Evolutionary conservation across 1,284 basidiomycete species (phyloP).

Genomic region (Rhizoctonia solani): DNA sequence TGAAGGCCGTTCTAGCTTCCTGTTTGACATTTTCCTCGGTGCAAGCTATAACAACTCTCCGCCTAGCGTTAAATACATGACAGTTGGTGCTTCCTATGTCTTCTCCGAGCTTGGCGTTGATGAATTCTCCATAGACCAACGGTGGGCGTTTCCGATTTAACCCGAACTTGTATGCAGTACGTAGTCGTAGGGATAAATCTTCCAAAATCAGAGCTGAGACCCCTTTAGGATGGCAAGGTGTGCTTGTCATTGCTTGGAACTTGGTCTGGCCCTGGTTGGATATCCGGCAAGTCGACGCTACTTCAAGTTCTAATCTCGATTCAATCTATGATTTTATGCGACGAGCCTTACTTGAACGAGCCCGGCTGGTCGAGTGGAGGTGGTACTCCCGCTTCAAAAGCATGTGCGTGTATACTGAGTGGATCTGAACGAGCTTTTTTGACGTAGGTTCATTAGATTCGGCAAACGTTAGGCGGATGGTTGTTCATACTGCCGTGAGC

Average conservation of each 20-base stretch:
- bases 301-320: constrained; percentile 90
- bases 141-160: constrained; percentile 89
- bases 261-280: constrained; percentile 89
- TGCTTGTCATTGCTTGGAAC: constrained; percentile 89
- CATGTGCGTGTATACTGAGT: constrained; percentile 56
- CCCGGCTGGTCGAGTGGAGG: constrained; percentile 78
- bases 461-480: constrained; percentile 87
- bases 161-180: constrained; percentile 85
- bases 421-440: background rate
- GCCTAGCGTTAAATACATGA: constrained; percentile 87
- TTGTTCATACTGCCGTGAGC: constrained; percentile 78
- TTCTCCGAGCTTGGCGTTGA: background rate
- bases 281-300: constrained; percentile 80
- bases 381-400: constrained; percentile 71
- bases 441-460: constrained; percentile 59
- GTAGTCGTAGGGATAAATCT: constrained; percentile 40
- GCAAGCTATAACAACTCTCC: constrained; percentile 78
- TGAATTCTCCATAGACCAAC: constrained; percentile 64
- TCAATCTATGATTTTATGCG: constrained; percentile 89
- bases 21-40: constrained; percentile 91
- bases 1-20: constrained; percentile 50
- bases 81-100: constrained; percentile 54
- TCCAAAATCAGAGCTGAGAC: background rate
- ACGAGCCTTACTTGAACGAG: constrained; percentile 88
- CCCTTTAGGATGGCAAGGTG: constrained; percentile 81